These are phyloP conservation scores for Fusarium oligoseptatum DNA, from an alignment of 2,329 filamentous ascomycete genomes.

Conservation along the genomic window DNA sequence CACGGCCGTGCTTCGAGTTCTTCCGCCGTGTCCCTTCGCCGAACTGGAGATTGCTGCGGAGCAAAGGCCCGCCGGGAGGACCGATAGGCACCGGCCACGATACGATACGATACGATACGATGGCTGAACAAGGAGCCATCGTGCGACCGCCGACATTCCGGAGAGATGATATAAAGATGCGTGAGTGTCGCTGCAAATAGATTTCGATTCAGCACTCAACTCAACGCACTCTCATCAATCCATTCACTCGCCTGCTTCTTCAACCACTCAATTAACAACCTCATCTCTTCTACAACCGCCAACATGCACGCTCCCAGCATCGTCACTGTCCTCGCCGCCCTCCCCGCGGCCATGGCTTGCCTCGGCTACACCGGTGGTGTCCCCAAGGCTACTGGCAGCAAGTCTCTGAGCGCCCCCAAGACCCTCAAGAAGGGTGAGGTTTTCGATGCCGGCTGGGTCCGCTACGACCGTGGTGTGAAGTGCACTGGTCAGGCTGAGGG, in stretches of 20 bases:
- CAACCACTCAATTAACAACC: background rate
- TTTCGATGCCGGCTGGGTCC: conserved; percentile 51
- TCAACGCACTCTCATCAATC: background rate
- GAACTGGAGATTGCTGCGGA: conserved; percentile 1
- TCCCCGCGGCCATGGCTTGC: conserved; percentile 49
- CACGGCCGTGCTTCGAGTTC: background rate
- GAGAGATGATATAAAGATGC: background rate
- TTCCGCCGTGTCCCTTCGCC: background rate
- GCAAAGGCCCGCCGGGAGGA: background rate
- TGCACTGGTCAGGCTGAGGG: conserved; percentile 60
- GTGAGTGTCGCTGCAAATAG: background rate
- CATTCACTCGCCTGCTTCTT: background rate
- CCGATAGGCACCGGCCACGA: background rate
- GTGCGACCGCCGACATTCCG: background rate
- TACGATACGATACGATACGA: background rate
- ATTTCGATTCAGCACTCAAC: background rate
- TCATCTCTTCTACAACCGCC: background rate
- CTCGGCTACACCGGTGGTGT: conserved; percentile 48
- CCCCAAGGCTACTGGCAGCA: conserved; percentile 46
- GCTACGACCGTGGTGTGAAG: conserved; percentile 56
- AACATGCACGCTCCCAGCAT: conserved; percentile 36
- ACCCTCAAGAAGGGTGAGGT: conserved; percentile 46
- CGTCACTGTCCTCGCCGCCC: conserved; percentile 31
- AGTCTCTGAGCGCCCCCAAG: conserved; percentile 48
- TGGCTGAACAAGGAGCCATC: background rate